A percentile compares a stretch with the other conserved stretches of the same genome.
Evolutionary conservation across 2,329 filamentous ascomycete genomes (phyloP).

Genomic region (Ophiosphaerella herpotricha): DNA sequence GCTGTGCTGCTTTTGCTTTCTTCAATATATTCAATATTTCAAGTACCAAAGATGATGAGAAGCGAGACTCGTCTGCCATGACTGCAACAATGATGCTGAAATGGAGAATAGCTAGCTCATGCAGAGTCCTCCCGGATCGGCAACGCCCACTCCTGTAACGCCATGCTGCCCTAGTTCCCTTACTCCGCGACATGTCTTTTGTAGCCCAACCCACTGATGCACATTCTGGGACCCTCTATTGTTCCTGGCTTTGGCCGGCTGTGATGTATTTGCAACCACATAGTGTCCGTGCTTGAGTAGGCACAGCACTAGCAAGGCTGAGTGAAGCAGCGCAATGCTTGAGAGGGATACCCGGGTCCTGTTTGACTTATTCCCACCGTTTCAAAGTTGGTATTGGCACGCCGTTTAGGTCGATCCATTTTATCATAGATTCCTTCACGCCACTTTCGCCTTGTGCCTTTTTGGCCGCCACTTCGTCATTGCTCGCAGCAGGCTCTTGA

Average conservation of each 20-base stretch:
- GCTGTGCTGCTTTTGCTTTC: no score
- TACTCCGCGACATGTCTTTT: not conserved
- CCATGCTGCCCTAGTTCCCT: slow-evolving; percentile 8
- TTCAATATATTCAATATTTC: not conserved
- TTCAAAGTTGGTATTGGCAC: slow-evolving; percentile 33
- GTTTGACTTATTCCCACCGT: not conserved
- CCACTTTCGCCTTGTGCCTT: slow-evolving; percentile 1
- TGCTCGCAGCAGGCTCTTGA: slow-evolving; percentile 6
- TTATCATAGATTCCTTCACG: slow-evolving; percentile 16
- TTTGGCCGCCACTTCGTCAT: slow-evolving; percentile 3
- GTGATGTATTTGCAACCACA: not conserved
- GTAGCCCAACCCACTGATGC: not conserved
- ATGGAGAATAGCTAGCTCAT: not conserved
- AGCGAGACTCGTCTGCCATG: not conserved
- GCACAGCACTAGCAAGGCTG: no score
- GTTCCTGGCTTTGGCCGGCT: not conserved
- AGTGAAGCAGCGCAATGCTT: not conserved
- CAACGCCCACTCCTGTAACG: slow-evolving; percentile 6
- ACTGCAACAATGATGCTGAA: slow-evolving; percentile 2
- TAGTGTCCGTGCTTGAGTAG: not conserved
- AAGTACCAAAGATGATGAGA: not conserved
- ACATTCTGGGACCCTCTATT: not conserved
- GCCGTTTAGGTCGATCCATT: slow-evolving; percentile 34
- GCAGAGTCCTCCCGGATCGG: not conserved
- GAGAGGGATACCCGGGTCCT: slow-evolving; percentile 19